Evolutionary conservation across 2,329 filamentous ascomycete genomes (phyloP).

Genomic region (Fusarium sp.): DNA sequence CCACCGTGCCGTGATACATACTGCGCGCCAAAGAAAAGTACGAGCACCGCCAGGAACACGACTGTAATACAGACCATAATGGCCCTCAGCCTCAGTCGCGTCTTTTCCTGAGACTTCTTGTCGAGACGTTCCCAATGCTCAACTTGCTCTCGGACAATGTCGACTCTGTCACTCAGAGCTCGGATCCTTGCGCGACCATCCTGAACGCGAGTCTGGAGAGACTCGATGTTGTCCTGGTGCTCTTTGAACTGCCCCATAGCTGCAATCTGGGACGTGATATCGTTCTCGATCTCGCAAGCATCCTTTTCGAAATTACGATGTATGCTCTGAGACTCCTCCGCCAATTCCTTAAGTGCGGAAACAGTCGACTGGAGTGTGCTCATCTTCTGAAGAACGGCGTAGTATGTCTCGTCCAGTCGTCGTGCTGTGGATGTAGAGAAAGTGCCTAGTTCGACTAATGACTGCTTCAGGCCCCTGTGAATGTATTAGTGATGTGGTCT

Average conservation of each 20-base stretch:
- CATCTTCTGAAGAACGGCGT: slow-evolving; percentile 78
- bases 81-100: slow-evolving; percentile 71
- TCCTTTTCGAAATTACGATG: slow-evolving; percentile 71
- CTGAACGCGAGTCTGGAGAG: slow-evolving; percentile 72
- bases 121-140: slow-evolving; percentile 77
- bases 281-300: slow-evolving; percentile 68
- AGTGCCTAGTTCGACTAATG: slow-evolving; percentile 67
- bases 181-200: slow-evolving; percentile 71
- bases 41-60: slow-evolving; percentile 62
- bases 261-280: slow-evolving; percentile 72
- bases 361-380: slow-evolving; percentile 74
- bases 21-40: slow-evolving; percentile 56
- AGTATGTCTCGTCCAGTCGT: slow-evolving; percentile 80
- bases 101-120: slow-evolving; percentile 75
- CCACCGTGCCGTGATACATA: slow-evolving; percentile 38
- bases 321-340: slow-evolving; percentile 69
- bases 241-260: slow-evolving; percentile 72
- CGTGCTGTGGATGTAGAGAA: slow-evolving; percentile 74
- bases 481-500: slow-evolving; percentile 41
- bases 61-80: slow-evolving; percentile 72
- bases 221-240: slow-evolving; percentile 73
- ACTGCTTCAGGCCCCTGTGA: slow-evolving; percentile 62
- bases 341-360: slow-evolving; percentile 74
- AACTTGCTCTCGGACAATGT: slow-evolving; percentile 72
- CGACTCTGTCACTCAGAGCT: slow-evolving; percentile 72